Evolutionary conservation across 768 basidiomycete species (phyloP), one percentile per base, ranked within the genome.

Genomic region (Phallus indusiatus): DNA sequence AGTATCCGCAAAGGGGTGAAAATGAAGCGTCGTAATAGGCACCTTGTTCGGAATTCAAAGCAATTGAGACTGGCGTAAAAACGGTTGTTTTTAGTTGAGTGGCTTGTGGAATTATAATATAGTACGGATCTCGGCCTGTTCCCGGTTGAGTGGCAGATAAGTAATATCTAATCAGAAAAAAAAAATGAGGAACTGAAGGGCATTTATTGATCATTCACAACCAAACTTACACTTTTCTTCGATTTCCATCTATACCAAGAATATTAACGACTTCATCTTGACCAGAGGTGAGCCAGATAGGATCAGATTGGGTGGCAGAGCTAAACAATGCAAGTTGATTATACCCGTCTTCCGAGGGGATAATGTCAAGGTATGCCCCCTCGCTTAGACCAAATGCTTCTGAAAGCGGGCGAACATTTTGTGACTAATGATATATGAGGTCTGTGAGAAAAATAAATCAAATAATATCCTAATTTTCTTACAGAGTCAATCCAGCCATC

Each of bases 401-500:
- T 18, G 84, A 79, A 18, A 90, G 72, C 0, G 82, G 79, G 61
- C 78, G 74, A 37, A 92, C 83, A 22, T 72, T 77, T 75, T 88
- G 88, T 17, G 70, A 75, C 87, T 90, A 64, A 55, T 36, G 63
- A 54, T 20, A 35, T 3, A 24, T 21, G 34, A 61, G 57, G 57
- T 49, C 34, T 22, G 35, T 11, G n/a, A 50, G 18, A 54, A 35
- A n/a, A n/a, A n/a, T n/a, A n/a, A 8, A 14, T 11, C 12, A 5
- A 12, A 20, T 24, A 60, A 22, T 2, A n/a, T 24, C 11, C 24
- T 52, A 55, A 12, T 11, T n/a, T 42, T 11, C 86, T 61, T 63
- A 91, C 93, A 61, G 81, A 74, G 54, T 97, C 90, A 62, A 97
- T 92, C 96, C 96, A 99, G 1, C 96, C 96, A 37, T 83, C 83